Conservation (phyloP, 164 flowering plant genomes). For the Annona cherimola region DNA sequence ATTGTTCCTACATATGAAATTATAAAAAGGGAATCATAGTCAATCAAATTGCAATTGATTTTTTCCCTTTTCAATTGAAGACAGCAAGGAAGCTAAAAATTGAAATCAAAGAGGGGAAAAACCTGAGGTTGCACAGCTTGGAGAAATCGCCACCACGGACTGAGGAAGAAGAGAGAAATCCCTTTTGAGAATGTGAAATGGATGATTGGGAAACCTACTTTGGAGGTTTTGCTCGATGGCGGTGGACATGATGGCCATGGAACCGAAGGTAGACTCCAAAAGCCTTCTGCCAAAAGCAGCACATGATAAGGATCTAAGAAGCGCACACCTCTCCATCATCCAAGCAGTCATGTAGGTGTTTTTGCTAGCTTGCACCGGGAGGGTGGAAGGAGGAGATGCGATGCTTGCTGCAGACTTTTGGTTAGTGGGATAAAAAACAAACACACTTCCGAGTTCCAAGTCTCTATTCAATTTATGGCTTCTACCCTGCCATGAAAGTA, state of each 20-base stretch:
- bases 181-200: not conserved
- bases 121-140: not conserved
- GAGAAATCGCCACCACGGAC: not conserved
- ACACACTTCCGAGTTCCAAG: too few relatives aligned
- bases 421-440: not conserved
- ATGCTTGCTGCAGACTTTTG: not conserved
- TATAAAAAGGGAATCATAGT: too few relatives aligned
- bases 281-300: not conserved
- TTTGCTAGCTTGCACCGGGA: not conserved
- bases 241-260: not conserved
- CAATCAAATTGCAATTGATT: not conserved
- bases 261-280: not conserved
- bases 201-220: not conserved
- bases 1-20: too few relatives aligned
- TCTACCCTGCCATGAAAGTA: too few relatives aligned
- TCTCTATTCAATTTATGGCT: too few relatives aligned
- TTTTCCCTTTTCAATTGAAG: too few relatives aligned
- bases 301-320: not conserved
- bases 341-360: not conserved
- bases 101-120: not conserved
- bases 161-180: not conserved
- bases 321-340: slow-evolving; percentile 4
- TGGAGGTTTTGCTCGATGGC: not conserved
- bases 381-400: not conserved
- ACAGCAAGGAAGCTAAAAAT: not conserved